Percentiles rank a stretch among this genome's conserved stretches.
Evolutionary conservation across 2,329 filamentous ascomycete genomes (phyloP).

Genomic region (Ascochyta koolunga): DNA sequence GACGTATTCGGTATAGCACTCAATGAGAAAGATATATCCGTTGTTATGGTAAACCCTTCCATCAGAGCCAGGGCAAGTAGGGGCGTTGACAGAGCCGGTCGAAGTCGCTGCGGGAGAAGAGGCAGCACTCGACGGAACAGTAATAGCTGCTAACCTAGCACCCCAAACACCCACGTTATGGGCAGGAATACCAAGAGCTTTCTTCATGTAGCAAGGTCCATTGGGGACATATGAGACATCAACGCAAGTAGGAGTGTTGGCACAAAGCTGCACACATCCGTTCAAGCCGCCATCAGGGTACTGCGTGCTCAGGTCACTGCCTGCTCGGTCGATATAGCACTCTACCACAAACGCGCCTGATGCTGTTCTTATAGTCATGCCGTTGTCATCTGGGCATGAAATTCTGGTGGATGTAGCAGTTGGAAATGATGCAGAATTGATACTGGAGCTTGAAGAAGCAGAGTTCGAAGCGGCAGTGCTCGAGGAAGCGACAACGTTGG

Average conservation of each 20-base stretch:
- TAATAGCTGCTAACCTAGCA: constrained; percentile 1
- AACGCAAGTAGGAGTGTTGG: constrained; percentile 2
- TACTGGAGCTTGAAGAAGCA: background rate
- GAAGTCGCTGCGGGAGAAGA: background rate
- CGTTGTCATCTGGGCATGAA: constrained; percentile 15
- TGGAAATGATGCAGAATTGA: background rate
- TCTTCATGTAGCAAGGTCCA: constrained; percentile 20
- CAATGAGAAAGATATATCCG: no score
- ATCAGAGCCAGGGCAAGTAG: no score
- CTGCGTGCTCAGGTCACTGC: constrained; percentile 9
- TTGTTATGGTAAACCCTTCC: no score
- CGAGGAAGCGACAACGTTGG: background rate
- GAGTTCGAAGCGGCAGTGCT: background rate
- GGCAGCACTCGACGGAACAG: background rate
- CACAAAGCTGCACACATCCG: constrained; percentile 15
- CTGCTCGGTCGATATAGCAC: constrained; percentile 17
- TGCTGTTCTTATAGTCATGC: constrained; percentile 9
- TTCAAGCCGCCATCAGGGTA: background rate
- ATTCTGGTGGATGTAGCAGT: background rate
- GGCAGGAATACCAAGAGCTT: constrained; percentile 8
- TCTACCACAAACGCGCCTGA: constrained; percentile 18
- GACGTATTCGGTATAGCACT: no score
- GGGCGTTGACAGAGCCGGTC: background rate
- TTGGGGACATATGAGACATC: constrained; percentile 19
- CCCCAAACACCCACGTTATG: constrained; percentile 15